phyloP scores from a whole-genome alignment of 306 rosid species.

The Mimosa pudica region DNA sequence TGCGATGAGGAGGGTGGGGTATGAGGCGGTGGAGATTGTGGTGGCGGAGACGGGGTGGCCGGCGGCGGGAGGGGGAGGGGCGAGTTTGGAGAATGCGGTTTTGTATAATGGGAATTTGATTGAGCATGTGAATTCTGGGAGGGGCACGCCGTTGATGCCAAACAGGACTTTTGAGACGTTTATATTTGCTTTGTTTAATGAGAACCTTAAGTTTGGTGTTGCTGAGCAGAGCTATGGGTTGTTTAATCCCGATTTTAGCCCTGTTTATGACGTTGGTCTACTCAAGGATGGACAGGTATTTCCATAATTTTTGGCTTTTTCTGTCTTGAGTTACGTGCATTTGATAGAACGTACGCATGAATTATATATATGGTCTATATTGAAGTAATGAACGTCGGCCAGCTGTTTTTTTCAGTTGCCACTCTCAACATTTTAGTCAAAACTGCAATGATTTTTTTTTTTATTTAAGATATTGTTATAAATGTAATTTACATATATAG shows the following conservation, averaged over 20 bases:
- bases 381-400: background rate
- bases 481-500: too few relatives aligned
- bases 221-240: conserved; percentile 83
- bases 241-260: conserved; percentile 64
- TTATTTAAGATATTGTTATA: too few relatives aligned
- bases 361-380: background rate
- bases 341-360: background rate
- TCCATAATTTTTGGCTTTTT: background rate
- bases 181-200: conserved; percentile 75
- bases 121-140: conserved; percentile 67
- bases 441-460: background rate
- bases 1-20: conserved; percentile 84
- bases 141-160: conserved; percentile 86
- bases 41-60: conserved; percentile 96
- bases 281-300: conserved; percentile 55
- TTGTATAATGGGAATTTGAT: conserved; percentile 72
- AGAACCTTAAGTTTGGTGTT: conserved; percentile 58
- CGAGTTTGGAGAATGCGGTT: conserved; percentile 60
- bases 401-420: background rate
- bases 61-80: conserved; percentile 67
- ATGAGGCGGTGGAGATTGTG: conserved; percentile 68
- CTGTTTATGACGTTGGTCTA: conserved; percentile 73
- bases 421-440: background rate
- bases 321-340: background rate
- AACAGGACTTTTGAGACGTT: conserved; percentile 69